Conservation (phyloP, 768 basidiomycete genomes). For the Phaeolepiota aurea region DNA sequence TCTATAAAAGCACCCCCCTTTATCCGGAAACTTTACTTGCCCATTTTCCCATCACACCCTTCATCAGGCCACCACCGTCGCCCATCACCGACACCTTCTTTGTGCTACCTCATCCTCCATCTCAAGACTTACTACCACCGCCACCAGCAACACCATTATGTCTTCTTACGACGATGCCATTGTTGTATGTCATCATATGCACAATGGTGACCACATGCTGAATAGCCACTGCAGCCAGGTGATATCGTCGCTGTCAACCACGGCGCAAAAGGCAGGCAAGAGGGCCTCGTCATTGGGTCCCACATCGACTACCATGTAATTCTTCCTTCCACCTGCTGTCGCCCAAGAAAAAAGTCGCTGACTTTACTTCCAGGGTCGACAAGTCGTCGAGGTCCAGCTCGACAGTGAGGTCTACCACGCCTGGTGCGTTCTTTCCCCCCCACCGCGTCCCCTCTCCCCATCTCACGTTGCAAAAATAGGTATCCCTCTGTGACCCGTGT, state of each 20-base stretch:
- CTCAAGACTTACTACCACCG: slow-evolving; percentile 3
- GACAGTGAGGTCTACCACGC: slow-evolving; percentile 66
- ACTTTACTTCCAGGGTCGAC: slow-evolving; percentile 50
- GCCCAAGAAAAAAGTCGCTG: slow-evolving; percentile 1
- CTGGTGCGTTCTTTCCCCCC: slow-evolving; percentile 46
- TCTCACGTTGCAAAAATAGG: slow-evolving; percentile 24
- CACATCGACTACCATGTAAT: slow-evolving; percentile 59
- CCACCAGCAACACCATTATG: slow-evolving; percentile 16
- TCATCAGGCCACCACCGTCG: not conserved
- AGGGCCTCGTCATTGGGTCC: slow-evolving; percentile 76
- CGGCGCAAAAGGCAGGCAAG: slow-evolving; percentile 51
- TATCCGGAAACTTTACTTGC: slow-evolving; percentile 2
- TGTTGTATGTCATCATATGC: not conserved
- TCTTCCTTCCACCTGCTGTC: not conserved
- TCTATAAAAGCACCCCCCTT: slow-evolving; percentile 36
- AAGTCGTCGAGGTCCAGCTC: slow-evolving; percentile 77
- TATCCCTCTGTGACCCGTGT: slow-evolving; percentile 77
- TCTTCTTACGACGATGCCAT: slow-evolving; percentile 28
- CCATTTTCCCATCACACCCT: slow-evolving; percentile 7
- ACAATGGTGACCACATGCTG: not conserved
- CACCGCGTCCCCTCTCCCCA: not conserved
- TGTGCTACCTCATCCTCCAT: slow-evolving; percentile 3
- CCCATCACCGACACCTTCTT: not conserved
- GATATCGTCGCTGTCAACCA: slow-evolving; percentile 76
- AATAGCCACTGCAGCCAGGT: slow-evolving; percentile 43